Evolutionary conservation across 306 rosid species (phyloP), one percentile per base, ranked within the genome.

Genomic region (Calophaca sinica): DNA sequence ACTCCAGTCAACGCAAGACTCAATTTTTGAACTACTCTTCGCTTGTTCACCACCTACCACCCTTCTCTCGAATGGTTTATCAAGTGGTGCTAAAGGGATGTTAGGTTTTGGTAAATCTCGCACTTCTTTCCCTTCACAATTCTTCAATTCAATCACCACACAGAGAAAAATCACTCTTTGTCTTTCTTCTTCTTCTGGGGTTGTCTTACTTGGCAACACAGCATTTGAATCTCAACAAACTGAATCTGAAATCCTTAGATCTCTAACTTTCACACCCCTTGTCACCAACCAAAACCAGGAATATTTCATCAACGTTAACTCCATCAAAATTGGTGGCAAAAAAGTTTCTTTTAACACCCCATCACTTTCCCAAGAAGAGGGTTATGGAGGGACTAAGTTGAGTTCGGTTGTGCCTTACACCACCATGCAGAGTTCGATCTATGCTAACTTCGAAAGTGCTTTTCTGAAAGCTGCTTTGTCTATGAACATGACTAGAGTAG

Each of bases 351-450:
- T 90, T 6, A 80, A 77, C 70, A 28, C 74, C 2, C 45, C 84
- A 10, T 55, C 76, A 7, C 15, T 80, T 20, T 79, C 84, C 12
- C 70, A 31, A 10, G 59, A 74, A 12, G 72, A 62, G 10, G 85
- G 57, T 1, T 13, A 57, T 9, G 77, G 82, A 46, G 86, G 76
- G 41, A 74, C 88, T 14, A 77, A 62, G 45, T 15, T 93, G 65
- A 91, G 98, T 81, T 82, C 97, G 3, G 13, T 86, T 51, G 88
- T 82, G 50, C 89, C 97, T 0, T 93, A 89, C 35, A 86, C 92
- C 20, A 62, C 87, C 0, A 28, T 93, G 78, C 86, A 81, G 58
- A 85, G 89, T 68, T 86, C 96, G 3, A 73, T 88, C 41, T 91
- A 79, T 50, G 62, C 52, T 0, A 59, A 77, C 1, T 78, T 91